A percentile compares a stretch with the other conserved stretches of the same genome.
These are phyloP conservation scores for Fusarium sp. DNA, from an alignment of 2,329 filamentous ascomycete genomes.

Conservation along the genomic window DNA sequence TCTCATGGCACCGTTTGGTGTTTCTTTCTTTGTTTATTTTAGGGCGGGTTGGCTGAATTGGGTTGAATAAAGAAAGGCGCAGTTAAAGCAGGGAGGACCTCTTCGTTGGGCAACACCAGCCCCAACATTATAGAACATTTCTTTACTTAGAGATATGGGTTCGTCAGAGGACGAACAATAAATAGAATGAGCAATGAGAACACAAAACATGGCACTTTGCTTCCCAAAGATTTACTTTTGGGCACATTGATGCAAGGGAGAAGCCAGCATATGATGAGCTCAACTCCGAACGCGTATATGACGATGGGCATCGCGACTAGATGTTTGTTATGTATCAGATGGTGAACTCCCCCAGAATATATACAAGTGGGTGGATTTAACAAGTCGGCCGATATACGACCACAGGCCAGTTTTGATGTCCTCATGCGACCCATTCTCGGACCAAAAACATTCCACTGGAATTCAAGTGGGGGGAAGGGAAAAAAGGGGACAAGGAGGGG, in stretches of 20 bases:
- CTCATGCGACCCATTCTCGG: constrained; percentile 27
- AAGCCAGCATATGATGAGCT: background rate
- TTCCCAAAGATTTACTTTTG: background rate
- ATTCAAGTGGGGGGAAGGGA: constrained; percentile 25
- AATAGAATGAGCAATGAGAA: constrained; percentile 40
- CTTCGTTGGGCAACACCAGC: constrained; percentile 13
- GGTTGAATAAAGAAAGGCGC: constrained; percentile 29
- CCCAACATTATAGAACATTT: constrained; percentile 38
- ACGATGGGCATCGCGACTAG: background rate
- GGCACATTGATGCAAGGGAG: background rate
- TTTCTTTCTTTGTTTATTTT: constrained; percentile 28
- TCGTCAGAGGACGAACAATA: constrained; percentile 34
- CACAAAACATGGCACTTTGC: background rate
- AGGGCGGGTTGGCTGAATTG: constrained; percentile 27
- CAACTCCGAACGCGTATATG: background rate
- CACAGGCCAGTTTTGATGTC: constrained; percentile 22
- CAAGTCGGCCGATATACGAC: constrained; percentile 7
- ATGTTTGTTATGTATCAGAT: constrained; percentile 20
- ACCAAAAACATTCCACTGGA: constrained; percentile 32
- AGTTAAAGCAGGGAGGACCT: constrained; percentile 33
- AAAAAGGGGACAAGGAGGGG: constrained; percentile 24
- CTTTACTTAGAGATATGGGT: constrained; percentile 32
- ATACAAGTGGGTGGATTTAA: background rate
- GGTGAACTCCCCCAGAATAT: background rate
- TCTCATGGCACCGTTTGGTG: constrained; percentile 3